A percentile compares a stretch with the other conserved stretches of the same genome.
Evolutionary conservation across 768 basidiomycete genomes (phyloP).

Genomic region (Amanita molliuscula): DNA sequence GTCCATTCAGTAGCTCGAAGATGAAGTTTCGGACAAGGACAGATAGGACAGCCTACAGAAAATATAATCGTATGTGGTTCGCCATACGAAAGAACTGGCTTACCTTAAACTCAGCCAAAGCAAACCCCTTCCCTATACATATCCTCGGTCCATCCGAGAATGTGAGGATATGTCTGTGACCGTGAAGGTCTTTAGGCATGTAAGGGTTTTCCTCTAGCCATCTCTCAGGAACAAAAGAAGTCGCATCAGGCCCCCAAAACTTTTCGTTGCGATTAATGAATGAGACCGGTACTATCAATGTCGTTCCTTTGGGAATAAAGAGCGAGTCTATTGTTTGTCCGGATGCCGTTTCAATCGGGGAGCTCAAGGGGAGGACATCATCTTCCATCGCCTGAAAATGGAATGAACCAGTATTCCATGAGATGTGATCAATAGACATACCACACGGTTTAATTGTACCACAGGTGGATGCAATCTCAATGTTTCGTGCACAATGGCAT

Average conservation of each 20-base stretch:
- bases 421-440: slow-evolving; percentile 9
- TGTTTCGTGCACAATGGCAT: slow-evolving; percentile 29
- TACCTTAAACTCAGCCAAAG: slow-evolving; percentile 10
- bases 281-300: slow-evolving; percentile 24
- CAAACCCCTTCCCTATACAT: slow-evolving; percentile 34
- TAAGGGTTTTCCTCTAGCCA: slow-evolving; percentile 23
- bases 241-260: slow-evolving; percentile 37
- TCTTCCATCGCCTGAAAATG: slow-evolving; percentile 22
- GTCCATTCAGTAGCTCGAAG: too few relatives aligned
- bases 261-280: slow-evolving; percentile 26
- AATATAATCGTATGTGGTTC: too few relatives aligned
- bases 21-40: too few relatives aligned
- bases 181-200: slow-evolving; percentile 21
- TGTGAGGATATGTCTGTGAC: slow-evolving; percentile 28
- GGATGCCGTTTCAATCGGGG: slow-evolving; percentile 18
- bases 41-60: too few relatives aligned
- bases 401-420: background rate
- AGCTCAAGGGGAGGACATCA: slow-evolving; percentile 25
- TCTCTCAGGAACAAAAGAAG: slow-evolving; percentile 30
- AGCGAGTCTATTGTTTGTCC: slow-evolving; percentile 22
- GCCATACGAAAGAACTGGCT: too few relatives aligned
- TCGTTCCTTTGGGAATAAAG: slow-evolving; percentile 23
- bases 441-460: slow-evolving; percentile 19
- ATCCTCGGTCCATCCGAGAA: slow-evolving; percentile 35
- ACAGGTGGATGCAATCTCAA: slow-evolving; percentile 27